Conservation (phyloP, 2,329 filamentous ascomycete species). For the Aspergillus chevalieri region DNA sequence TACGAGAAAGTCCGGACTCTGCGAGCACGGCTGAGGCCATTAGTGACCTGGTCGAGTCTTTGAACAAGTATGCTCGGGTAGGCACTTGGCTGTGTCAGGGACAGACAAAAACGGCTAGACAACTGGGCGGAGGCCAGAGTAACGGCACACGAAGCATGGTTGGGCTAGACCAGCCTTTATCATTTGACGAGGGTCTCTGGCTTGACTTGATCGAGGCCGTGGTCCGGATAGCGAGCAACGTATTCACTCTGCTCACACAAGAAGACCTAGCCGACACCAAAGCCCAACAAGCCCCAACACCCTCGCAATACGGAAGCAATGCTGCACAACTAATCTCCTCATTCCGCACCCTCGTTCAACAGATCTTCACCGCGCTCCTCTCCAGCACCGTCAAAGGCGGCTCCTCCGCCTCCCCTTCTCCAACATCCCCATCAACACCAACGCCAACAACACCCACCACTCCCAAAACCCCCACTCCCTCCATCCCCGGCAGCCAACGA, state of each 20-base stretch:
- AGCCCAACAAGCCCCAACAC: constrained; percentile 8
- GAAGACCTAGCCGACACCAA: constrained; percentile 3
- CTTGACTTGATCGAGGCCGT: constrained; percentile 59
- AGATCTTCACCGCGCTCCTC: constrained; percentile 81
- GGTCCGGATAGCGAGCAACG: constrained; percentile 57
- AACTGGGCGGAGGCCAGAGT: constrained; percentile 21
- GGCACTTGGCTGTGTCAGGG: constrained; percentile 94
- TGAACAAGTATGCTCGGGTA: constrained; percentile 86
- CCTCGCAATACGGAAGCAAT: constrained; percentile 14
- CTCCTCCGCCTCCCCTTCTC: constrained; percentile 13
- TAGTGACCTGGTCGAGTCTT: constrained; percentile 65
- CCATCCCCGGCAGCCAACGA: constrained; percentile 17
- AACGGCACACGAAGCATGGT: constrained; percentile 34
- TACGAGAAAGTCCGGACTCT: constrained; percentile 51
- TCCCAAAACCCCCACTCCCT: no score
- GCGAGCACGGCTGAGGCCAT: constrained; percentile 59
- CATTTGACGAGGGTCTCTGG: constrained; percentile 59
- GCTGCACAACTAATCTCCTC: constrained; percentile 52
- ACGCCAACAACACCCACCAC: constrained; percentile 1
- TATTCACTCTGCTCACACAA: constrained; percentile 51
- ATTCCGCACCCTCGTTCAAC: constrained; percentile 75
- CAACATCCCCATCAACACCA: background rate
- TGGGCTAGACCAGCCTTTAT: constrained; percentile 51
- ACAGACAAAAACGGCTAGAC: constrained; percentile 60
- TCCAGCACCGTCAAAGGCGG: constrained; percentile 59